Evolutionary conservation across 106 monocot species (phyloP).

Genomic region (Platanthera guangdongensis): DNA sequence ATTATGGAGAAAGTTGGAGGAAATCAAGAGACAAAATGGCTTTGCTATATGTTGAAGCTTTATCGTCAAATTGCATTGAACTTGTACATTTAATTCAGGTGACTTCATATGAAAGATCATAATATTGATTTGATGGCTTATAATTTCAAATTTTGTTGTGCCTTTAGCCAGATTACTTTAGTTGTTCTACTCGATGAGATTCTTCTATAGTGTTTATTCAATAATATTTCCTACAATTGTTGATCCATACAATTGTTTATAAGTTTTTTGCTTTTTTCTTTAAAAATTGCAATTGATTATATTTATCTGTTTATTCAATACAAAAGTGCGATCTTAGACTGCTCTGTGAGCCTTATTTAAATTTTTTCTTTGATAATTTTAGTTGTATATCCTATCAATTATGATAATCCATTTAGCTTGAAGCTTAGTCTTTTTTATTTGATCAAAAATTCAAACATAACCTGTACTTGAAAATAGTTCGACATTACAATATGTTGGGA

Average conservation of each 20-base stretch:
- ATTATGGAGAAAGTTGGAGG: conserved; percentile 37
- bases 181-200: not conserved
- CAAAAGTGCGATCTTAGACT: not conserved
- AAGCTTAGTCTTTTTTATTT: too few relatives aligned
- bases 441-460: too few relatives aligned
- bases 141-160: not conserved
- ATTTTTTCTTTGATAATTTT: not conserved
- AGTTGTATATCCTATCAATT: too few relatives aligned
- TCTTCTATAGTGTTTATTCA: not conserved
- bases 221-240: not conserved
- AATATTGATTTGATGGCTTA: not conserved
- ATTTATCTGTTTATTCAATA: not conserved
- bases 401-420: too few relatives aligned
- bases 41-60: conserved; percentile 41
- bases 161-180: not conserved
- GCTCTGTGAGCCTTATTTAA: not conserved
- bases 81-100: conserved; percentile 81
- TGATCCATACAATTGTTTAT: not conserved
- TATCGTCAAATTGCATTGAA: conserved; percentile 44
- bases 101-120: not conserved
- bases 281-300: not conserved
- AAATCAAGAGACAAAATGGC: conserved; percentile 34
- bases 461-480: too few relatives aligned
- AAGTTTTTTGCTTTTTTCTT: not conserved
- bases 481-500: too few relatives aligned